A percentile compares a stretch with the other conserved stretches of the same genome.
These are phyloP conservation scores for Chaetomiaceae sp. DNA, from an alignment of 2,329 filamentous ascomycete genomes.

Conservation along the genomic window DNA sequence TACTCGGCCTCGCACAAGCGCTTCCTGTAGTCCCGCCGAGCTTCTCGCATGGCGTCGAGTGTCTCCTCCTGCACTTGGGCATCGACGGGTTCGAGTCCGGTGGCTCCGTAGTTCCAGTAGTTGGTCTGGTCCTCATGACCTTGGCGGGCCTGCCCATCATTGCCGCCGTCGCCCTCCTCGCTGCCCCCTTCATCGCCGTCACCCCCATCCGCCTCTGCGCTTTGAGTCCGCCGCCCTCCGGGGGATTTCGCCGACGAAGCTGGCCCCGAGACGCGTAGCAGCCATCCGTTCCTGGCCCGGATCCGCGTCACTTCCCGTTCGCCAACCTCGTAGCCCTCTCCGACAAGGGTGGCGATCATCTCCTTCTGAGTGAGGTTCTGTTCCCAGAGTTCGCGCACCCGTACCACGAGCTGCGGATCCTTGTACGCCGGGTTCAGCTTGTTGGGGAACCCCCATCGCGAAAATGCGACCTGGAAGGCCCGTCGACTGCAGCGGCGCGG, in stretches of 20 bases:
- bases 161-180: background rate
- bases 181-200: background rate
- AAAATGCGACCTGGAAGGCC: slow-evolving; percentile 71
- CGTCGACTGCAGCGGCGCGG: slow-evolving; percentile 54
- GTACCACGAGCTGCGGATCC: slow-evolving; percentile 59
- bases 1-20: slow-evolving; percentile 54
- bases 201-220: background rate
- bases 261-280: slow-evolving; percentile 39
- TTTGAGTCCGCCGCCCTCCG: background rate
- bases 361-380: slow-evolving; percentile 66
- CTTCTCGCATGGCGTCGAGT: slow-evolving; percentile 29
- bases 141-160: background rate
- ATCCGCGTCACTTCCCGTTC: slow-evolving; percentile 66
- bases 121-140: slow-evolving; percentile 3
- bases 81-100: background rate
- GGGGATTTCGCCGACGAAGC: too few species aligned
- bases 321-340: slow-evolving; percentile 69
- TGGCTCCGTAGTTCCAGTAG: slow-evolving; percentile 6
- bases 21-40: slow-evolving; percentile 50
- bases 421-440: slow-evolving; percentile 70
- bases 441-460: slow-evolving; percentile 71
- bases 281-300: slow-evolving; percentile 62
- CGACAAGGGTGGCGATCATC: slow-evolving; percentile 65
- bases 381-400: slow-evolving; percentile 75
- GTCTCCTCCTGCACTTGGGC: slow-evolving; percentile 23